phyloP scores from a whole-genome alignment of 495 filamentous ascomycete species.

The Terfezia claveryi region DNA sequence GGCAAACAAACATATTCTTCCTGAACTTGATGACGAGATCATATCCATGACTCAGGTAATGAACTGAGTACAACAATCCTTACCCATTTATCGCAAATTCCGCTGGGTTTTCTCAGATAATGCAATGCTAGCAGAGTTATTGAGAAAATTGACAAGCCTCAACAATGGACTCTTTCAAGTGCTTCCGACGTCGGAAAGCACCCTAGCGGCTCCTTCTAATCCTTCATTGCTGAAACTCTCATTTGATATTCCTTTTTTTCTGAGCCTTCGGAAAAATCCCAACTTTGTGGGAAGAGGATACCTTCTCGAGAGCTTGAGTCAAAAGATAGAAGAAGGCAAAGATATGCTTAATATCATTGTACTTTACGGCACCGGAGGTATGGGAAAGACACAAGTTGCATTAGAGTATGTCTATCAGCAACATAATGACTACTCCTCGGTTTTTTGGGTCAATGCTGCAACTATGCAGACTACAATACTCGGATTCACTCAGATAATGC shows the following conservation, averaged over 20 bases:
- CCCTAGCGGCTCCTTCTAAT: not conserved
- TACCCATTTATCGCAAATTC: not conserved
- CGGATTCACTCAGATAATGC: not conserved
- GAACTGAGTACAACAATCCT: not conserved
- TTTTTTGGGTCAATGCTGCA: slow-evolving; percentile 9
- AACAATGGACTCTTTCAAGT: not conserved
- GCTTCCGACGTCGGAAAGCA: not conserved
- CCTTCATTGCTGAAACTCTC: not conserved
- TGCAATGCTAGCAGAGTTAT: not conserved
- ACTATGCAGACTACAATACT: not conserved
- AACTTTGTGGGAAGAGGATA: slow-evolving; percentile 1
- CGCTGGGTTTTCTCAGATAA: not conserved
- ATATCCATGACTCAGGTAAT: not conserved
- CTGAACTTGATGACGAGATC: not conserved
- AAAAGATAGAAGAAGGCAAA: not conserved
- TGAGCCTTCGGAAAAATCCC: not conserved
- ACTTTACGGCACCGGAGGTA: slow-evolving; percentile 5
- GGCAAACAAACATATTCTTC: not conserved
- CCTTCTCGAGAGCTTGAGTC: not conserved
- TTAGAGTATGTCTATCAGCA: slow-evolving; percentile 7
- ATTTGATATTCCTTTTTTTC: not conserved
- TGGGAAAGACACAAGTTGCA: slow-evolving; percentile 5
- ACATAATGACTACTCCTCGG: slow-evolving; percentile 1
- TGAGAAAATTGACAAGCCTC: not conserved
- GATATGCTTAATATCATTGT: not conserved